These are phyloP conservation scores for Aspergillus sp. DNA, from an alignment of 2,329 filamentous ascomycete genomes.

Conservation along the genomic window DNA sequence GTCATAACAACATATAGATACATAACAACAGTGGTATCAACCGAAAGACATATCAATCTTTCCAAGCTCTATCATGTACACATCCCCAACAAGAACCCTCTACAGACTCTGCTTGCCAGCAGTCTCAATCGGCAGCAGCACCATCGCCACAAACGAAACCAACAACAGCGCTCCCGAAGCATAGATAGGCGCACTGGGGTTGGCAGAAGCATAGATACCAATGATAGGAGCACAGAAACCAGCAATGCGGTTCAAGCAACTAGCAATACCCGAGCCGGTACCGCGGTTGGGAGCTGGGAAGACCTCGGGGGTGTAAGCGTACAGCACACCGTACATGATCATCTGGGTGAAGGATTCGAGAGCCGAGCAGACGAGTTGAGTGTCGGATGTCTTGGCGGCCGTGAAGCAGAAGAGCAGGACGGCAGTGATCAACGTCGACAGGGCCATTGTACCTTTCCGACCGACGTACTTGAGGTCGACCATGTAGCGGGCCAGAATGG, in stretches of 20 bases:
- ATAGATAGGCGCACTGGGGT: no score
- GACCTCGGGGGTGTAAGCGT: conserved; percentile 58
- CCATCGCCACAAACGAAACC: no score
- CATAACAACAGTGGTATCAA: no score
- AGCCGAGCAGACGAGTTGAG: conserved; percentile 53
- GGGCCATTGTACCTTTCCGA: conserved; percentile 59
- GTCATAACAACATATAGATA: no score
- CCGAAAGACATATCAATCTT: no score
- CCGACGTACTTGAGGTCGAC: conserved; percentile 69
- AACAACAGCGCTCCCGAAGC: no score
- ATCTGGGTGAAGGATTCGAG: conserved; percentile 58
- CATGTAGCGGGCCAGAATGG: conserved; percentile 71
- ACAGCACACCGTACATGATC: conserved; percentile 57
- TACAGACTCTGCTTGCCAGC: no score
- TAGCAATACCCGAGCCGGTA: conserved; percentile 51
- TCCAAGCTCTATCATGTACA: no score
- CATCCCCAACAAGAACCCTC: no score
- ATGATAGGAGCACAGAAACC: no score
- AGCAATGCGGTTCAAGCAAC: conserved; percentile 38
- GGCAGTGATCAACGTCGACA: conserved; percentile 54
- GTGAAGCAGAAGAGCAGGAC: conserved; percentile 60
- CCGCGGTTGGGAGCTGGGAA: conserved; percentile 56
- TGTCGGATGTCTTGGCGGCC: conserved; percentile 47
- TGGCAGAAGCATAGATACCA: no score
- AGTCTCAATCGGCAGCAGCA: no score